Conservation (phyloP, 306 rosid genomes). For the Vicia villosa region DNA sequence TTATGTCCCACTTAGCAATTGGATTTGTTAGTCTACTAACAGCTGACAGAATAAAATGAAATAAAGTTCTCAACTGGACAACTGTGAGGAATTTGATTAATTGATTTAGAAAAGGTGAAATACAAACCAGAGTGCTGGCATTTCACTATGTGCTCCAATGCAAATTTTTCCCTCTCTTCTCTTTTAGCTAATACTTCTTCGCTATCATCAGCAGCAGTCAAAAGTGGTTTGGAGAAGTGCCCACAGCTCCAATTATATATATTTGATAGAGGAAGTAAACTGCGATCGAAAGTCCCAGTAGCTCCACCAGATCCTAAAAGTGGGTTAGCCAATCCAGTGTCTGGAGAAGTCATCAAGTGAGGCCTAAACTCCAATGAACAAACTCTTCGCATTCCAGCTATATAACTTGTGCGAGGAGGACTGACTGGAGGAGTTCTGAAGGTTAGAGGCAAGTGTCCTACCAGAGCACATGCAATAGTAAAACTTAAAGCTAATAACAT, state of each 20-base stretch:
- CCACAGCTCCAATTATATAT: conserved; percentile 98
- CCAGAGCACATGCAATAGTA: conserved; percentile 30
- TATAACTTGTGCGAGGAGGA: conserved; percentile 87
- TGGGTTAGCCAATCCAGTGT: conserved; percentile 93
- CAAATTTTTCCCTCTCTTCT: conserved; percentile 89
- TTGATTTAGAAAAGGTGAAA: conserved; percentile 7
- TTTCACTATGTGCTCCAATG: conserved; percentile 86
- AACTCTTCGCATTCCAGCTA: conserved; percentile 92
- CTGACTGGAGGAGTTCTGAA: conserved; percentile 99
- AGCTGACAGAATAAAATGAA: conserved; percentile 57
- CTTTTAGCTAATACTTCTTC: conserved; percentile 73
- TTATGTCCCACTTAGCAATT: conserved; percentile 91
- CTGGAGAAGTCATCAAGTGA: conserved; percentile 78
- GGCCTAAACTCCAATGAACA: conserved; percentile 93
- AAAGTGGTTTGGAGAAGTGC: conserved; percentile 92
- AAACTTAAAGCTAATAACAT: conserved; percentile 22
- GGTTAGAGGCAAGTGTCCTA: conserved; percentile 84
- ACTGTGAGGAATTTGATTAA: background rate
- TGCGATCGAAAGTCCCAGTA: conserved; percentile 69
- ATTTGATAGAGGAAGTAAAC: conserved; percentile 88
- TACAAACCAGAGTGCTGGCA: conserved; percentile 89
- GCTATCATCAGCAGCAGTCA: conserved; percentile 68
- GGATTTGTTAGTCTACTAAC: conserved; percentile 79
- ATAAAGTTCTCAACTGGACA: conserved; percentile 27
- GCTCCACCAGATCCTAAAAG: conserved; percentile 76